Conservation (phyloP, 1,284 basidiomycete species). For the Heterobasidion parviporum region DNA sequence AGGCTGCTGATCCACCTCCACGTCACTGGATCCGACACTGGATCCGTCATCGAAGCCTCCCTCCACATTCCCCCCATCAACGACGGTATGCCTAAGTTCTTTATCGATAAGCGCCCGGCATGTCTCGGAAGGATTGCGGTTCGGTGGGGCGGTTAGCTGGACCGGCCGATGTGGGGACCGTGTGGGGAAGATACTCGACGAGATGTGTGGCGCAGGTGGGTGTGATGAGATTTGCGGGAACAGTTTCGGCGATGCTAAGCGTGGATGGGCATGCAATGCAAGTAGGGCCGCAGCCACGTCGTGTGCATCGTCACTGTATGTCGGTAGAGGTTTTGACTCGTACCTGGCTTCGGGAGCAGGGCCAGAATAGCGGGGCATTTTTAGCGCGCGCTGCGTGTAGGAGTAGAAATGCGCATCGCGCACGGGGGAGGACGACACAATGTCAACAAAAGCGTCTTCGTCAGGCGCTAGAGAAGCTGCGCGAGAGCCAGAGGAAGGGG, state of each 20-base stretch:
- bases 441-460: background rate
- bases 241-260: background rate
- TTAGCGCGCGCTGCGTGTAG: background rate
- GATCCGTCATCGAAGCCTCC: background rate
- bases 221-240: background rate
- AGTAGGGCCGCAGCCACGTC: slow-evolving; percentile 11
- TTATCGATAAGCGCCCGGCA: background rate
- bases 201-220: background rate
- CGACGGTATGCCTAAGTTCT: background rate
- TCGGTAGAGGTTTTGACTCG: background rate
- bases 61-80: background rate
- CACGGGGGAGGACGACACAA: background rate
- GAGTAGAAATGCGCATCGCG: background rate
- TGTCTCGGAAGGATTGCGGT: background rate
- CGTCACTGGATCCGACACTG: background rate
- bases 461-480: slow-evolving; percentile 11
- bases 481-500: slow-evolving; percentile 8
- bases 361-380: background rate
- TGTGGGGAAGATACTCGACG: background rate
- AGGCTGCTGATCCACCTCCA: background rate
- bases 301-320: background rate
- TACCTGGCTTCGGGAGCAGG: no score
- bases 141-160: background rate
- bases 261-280: slow-evolving; percentile 9
- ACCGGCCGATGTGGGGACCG: background rate